phyloP scores from a whole-genome alignment of 2,329 filamentous ascomycete species.

The Sporothrix pseudoabietina region DNA sequence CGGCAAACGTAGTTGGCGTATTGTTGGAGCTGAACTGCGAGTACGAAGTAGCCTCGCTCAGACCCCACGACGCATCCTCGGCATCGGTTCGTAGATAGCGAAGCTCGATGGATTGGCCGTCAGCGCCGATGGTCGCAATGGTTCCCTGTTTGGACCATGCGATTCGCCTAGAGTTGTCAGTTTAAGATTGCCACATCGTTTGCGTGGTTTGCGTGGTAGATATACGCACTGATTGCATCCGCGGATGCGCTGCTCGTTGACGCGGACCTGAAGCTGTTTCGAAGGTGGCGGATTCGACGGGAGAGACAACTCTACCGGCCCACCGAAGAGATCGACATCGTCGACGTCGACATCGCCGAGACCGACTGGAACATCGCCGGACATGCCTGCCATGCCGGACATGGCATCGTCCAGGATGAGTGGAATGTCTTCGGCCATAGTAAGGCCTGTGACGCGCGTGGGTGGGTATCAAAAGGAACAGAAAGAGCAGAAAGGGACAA shows the following conservation, averaged over 20 bases:
- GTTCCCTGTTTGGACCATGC: conserved; percentile 87
- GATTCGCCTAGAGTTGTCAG: conserved; percentile 60
- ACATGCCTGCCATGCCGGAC: conserved; percentile 46
- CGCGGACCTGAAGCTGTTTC: conserved; percentile 69
- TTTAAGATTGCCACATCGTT: no score
- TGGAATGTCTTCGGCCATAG: conserved; percentile 26
- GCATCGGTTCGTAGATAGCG: conserved; percentile 71
- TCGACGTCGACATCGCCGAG: conserved; percentile 66
- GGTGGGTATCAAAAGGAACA: neutral
- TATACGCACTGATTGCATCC: conserved; percentile 75
- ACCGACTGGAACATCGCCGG: conserved; percentile 53
- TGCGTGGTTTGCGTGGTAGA: neutral
- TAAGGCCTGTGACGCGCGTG: neutral
- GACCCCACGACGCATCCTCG: conserved; percentile 70
- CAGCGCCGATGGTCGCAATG: conserved; percentile 76
- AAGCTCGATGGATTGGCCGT: conserved; percentile 71
- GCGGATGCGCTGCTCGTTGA: conserved; percentile 74
- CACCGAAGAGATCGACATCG: conserved; percentile 57
- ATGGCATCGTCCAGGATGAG: conserved; percentile 32
- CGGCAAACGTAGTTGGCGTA: conserved; percentile 47
- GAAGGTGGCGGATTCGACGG: conserved; percentile 52
- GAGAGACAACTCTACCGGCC: conserved; percentile 51
- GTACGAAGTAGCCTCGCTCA: conserved; percentile 71
- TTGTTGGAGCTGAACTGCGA: conserved; percentile 60
- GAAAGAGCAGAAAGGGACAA: neutral